phyloP scores from a whole-genome alignment of 805 yeast species.

The Nakazawaea siamensis region DNA sequence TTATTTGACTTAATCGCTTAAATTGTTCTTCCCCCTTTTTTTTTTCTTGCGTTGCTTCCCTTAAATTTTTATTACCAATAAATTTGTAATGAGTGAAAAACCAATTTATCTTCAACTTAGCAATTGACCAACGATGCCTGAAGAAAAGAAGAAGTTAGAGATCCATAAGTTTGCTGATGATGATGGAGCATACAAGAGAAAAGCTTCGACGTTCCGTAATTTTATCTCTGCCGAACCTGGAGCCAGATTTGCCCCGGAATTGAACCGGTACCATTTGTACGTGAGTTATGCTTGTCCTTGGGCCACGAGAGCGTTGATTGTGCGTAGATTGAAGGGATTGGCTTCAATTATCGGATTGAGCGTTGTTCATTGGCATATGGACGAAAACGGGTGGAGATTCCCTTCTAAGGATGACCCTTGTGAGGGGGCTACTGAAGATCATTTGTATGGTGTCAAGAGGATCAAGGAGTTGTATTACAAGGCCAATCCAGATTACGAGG shows the following conservation, averaged over 20 bases:
- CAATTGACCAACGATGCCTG: constrained; percentile 1
- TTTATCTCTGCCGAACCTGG: constrained; percentile 49
- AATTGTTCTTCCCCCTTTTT: too few species aligned
- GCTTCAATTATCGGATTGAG: constrained; percentile 53
- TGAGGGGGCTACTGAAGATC: constrained; percentile 46
- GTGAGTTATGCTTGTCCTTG: constrained; percentile 93
- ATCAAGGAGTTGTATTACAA: constrained; percentile 67
- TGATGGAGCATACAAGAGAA: constrained; percentile 51
- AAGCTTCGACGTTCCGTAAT: constrained; percentile 47
- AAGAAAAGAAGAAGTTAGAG: constrained; percentile 18
- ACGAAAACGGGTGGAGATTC: constrained; percentile 84
- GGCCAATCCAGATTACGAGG: constrained; percentile 67
- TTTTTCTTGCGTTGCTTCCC: too few species aligned
- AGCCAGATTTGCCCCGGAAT: constrained; percentile 64
- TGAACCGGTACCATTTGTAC: constrained; percentile 76
- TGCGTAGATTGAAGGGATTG: constrained; percentile 68
- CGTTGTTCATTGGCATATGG: constrained; percentile 90
- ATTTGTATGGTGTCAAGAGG: constrained; percentile 48
- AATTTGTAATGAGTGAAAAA: too few species aligned
- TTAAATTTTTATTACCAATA: too few species aligned
- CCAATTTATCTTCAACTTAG: too few species aligned
- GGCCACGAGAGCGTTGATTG: constrained; percentile 82
- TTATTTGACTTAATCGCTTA: too few species aligned
- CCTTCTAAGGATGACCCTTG: constrained; percentile 39
- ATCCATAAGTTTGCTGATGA: constrained; percentile 41